phyloP scores from a whole-genome alignment of 768 basidiomycete species.

The Leccinum barrowsii region DNA sequence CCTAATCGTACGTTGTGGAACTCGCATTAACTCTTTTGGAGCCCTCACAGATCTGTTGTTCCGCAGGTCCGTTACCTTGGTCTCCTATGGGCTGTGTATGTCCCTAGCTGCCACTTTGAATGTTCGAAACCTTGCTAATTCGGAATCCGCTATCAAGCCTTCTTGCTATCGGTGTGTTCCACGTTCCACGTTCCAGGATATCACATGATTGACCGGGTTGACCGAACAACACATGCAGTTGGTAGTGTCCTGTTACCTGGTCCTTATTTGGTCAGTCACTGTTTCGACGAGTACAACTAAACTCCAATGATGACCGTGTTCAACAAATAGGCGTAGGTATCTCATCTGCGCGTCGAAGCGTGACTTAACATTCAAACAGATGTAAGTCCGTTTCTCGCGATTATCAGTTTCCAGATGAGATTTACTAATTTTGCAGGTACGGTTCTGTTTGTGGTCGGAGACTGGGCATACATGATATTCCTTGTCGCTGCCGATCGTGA shows the following conservation, averaged over 20 bases:
- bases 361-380: background rate
- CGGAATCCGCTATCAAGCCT: background rate
- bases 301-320: background rate
- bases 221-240: background rate
- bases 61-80: background rate
- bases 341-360: background rate
- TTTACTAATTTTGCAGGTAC: background rate
- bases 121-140: background rate
- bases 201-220: background rate
- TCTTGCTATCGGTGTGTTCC: background rate
- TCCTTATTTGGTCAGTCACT: background rate
- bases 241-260: background rate
- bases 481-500: background rate
- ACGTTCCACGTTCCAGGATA: background rate
- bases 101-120: background rate
- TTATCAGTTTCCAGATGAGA: too few relatives aligned
- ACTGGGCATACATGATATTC: background rate
- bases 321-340: background rate
- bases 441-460: background rate
- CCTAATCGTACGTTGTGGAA: background rate
- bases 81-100: background rate
- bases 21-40: background rate
- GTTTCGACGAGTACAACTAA: background rate
- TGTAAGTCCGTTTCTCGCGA: background rate
- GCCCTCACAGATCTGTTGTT: background rate